Percentiles rank a stretch among this genome's conserved stretches.
Conservation (phyloP, 164 flowering plant species). For the Liquidambar formosana region DNA sequence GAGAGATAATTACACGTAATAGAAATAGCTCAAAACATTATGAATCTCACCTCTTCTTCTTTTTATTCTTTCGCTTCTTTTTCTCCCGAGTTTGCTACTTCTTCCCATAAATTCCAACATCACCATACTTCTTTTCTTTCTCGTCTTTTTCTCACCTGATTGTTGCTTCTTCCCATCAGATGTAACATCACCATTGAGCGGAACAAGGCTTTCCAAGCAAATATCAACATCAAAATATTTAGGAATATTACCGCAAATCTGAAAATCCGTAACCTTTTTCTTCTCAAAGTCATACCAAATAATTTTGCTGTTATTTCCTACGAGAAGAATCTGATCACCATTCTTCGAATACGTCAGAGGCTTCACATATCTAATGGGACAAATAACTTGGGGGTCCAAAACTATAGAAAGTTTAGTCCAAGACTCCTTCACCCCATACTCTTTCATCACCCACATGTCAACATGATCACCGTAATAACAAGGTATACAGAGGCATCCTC, state of each 20-base stretch:
- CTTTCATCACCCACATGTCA: slow-evolving; percentile 34
- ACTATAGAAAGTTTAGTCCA: slow-evolving; percentile 21
- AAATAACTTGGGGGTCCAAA: not conserved
- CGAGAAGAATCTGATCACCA: slow-evolving; percentile 13
- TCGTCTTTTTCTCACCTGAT: no score
- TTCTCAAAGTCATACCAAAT: slow-evolving; percentile 23
- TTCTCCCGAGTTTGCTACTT: no score
- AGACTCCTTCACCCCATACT: slow-evolving; percentile 32
- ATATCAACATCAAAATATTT: not conserved
- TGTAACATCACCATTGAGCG: not conserved
- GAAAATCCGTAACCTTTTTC: not conserved
- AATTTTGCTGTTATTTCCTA: slow-evolving; percentile 6
- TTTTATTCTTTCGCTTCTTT: no score
- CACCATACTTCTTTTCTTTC: no score
- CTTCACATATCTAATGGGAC: not conserved
- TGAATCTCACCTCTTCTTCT: no score
- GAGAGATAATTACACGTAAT: no score
- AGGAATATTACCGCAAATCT: slow-evolving; percentile 6
- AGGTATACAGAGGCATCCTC: slow-evolving; percentile 2
- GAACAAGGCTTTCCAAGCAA: slow-evolving; percentile 15
- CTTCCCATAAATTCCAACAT: no score
- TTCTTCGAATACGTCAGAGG: slow-evolving; percentile 18
- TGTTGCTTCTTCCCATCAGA: not conserved
- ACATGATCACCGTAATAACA: not conserved
- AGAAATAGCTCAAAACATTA: no score